A percentile compares a stretch with the other conserved stretches of the same genome.
Evolutionary conservation across 2,329 filamentous ascomycete species (phyloP).

Genomic region (Biscogniauxia mediterranea): DNA sequence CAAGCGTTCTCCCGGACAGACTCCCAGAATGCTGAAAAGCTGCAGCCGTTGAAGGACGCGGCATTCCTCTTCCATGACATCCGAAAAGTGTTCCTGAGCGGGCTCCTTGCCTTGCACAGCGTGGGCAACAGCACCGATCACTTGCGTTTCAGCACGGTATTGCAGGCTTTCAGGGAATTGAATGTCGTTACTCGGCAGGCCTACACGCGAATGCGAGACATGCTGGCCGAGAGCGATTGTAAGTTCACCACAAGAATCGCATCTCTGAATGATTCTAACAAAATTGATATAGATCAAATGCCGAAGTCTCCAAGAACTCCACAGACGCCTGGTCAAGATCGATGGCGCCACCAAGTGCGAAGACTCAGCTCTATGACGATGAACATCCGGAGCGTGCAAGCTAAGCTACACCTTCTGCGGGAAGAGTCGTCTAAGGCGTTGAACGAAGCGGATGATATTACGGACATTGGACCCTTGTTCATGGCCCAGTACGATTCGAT

Average conservation of each 20-base stretch:
- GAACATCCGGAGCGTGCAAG: constrained; percentile 87
- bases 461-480: constrained; percentile 74
- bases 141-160: constrained; percentile 72
- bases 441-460: constrained; percentile 69
- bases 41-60: constrained; percentile 77
- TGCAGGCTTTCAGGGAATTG: constrained; percentile 69
- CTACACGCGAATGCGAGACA: constrained; percentile 63
- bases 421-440: constrained; percentile 83
- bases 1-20: constrained; percentile 62
- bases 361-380: constrained; percentile 87
- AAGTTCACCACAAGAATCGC: constrained; percentile 34
- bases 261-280: constrained; percentile 4
- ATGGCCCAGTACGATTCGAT: constrained; percentile 94
- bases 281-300: constrained; percentile 43
- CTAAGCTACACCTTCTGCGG: constrained; percentile 86
- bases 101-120: constrained; percentile 82
- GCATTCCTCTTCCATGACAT: constrained; percentile 78
- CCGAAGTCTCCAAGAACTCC: constrained; percentile 56
- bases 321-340: constrained; percentile 73
- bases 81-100: constrained; percentile 83
- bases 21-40: constrained; percentile 73
- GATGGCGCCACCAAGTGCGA: constrained; percentile 81
- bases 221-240: constrained; percentile 80
- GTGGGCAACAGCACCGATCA: constrained; percentile 76
- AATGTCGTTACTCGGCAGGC: constrained; percentile 60